These are phyloP conservation scores for Fusarium tuaranense DNA, from an alignment of 2,329 filamentous ascomycete genomes.

Conservation along the genomic window DNA sequence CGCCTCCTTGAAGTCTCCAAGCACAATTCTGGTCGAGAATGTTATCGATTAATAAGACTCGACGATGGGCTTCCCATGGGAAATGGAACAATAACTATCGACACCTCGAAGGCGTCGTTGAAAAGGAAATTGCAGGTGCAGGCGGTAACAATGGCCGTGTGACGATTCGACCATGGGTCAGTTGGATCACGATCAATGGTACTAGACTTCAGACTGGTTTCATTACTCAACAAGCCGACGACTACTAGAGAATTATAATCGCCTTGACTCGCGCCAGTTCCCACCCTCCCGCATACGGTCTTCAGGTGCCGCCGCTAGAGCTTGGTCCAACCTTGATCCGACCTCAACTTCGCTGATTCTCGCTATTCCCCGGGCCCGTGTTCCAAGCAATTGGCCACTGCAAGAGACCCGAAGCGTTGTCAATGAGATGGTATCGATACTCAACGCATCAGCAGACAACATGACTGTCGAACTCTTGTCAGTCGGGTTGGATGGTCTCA, in stretches of 20 bases:
- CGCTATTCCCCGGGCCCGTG: background rate
- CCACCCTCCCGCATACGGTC: background rate
- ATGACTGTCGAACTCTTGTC: background rate
- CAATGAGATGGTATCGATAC: background rate
- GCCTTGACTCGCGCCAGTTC: background rate
- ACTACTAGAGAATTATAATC: background rate
- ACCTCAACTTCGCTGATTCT: background rate
- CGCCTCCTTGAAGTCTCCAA: background rate
- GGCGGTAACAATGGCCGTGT: background rate
- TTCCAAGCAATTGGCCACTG: background rate
- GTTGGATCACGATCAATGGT: background rate
- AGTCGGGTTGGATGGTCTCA: background rate
- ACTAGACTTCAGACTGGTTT: background rate
- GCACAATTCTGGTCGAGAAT: background rate
- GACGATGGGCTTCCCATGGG: background rate
- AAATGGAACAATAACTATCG: background rate
- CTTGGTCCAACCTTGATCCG: background rate
- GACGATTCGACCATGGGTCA: background rate
- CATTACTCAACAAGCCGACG: background rate
- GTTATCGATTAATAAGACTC: background rate
- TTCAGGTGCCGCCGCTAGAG: background rate
- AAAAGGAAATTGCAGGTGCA: background rate
- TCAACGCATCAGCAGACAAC: background rate
- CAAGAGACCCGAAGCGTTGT: background rate
- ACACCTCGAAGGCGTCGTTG: background rate